Evolutionary conservation across 192 early-diverging fungal species (phyloP), one percentile per base, ranked within the genome.

Genomic region (Kickxella alabastrina): DNA sequence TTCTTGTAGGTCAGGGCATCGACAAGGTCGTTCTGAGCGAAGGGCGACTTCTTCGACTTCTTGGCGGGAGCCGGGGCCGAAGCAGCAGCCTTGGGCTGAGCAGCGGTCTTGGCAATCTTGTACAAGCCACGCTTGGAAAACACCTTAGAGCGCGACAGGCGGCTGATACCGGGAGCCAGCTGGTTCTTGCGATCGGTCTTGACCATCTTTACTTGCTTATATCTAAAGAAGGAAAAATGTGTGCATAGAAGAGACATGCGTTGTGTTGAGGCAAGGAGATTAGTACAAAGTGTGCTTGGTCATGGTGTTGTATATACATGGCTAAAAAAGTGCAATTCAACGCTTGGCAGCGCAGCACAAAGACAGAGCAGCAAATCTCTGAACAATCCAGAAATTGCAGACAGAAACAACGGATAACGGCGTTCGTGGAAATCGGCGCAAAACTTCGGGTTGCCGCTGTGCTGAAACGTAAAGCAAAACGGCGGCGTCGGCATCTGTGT

Each of bases 91-190:
- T 61, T 62, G 47, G 81, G 55, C 60, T 70, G 64, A 37, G 68
- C 58, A 37, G 68, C 58, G 49, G 70, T 67, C 85, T 88, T 92
- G 77, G 81, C 78, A 71, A 84, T 82, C 90, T 95, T 95, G 84
- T 89, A 90, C 43, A 88, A 75, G 46, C 84, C 93, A 79, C 87
- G 88, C 83, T 87, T 88, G 69, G 87, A 83, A 80, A 86, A 90
- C 51, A 85, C 79, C 56, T 75, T 65, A 25, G 89, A 88, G 73
- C 92, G 91, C 63, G 86, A 86, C 69, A 85, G 84, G 54, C 87
- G 87, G 70, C 82, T 68, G 48, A 95, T 82, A 53, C 93, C 93
- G 44, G 88, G 86, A 66, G 82, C 85, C 77, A 95, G 79, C 69
- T 86, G 79, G 62, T 82, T 79, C 79, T 92, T 94, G 66, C 85